Base-by-base conservation (phyloP, 352 stramenopile genomes). In the Phytophthora europaea region DNA sequence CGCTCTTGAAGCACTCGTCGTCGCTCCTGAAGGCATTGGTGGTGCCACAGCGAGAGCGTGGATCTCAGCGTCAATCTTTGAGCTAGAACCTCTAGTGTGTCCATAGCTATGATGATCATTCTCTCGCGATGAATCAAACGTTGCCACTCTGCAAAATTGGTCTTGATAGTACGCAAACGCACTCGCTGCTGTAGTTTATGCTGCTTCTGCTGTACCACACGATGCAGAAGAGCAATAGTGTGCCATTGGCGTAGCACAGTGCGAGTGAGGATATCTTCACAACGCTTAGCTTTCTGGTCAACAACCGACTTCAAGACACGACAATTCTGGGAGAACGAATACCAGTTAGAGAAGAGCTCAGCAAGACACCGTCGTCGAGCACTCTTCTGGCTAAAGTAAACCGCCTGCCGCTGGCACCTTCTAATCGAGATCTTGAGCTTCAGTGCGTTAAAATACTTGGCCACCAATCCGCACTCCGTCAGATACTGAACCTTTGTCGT, bases 371-470 rank as follows among this genome's bases (percentile, higher is more conserved):
- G 72, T 23, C 62, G 67, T 12, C 31, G 51, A 51, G 48, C 45
- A 62, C 51, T 73, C 23, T 68, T 73, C 12, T 76, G 72, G 7
- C 43, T 73, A 22, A 76, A 61, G 18, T 58, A 47, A 56, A 67
- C 50, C 0, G 58, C 43, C 10, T 63, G 57, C 7, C 8, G 22
- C 38, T 73, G 72, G 10, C 65, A 63, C 48, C 38, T 73, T 28
- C n/a, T 55, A 4, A 70, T 61, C 13, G 31, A 56, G 50, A 76
- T 34, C 7, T 60, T 64, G 2, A 73, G 48, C 28, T 79, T 79
- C 12, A 79, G 54, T 13, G 62, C 52, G 15, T 79, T 79, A 20
- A 79, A 79, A 70, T 56, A 69, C 9, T 73, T 76, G 1, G 68
- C 52, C 31, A 76, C 7, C 22, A 79, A 63, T 23, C 62, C 58